Conservation (phyloP, 768 basidiomycete genomes). For the Tephrocybe sp. region DNA sequence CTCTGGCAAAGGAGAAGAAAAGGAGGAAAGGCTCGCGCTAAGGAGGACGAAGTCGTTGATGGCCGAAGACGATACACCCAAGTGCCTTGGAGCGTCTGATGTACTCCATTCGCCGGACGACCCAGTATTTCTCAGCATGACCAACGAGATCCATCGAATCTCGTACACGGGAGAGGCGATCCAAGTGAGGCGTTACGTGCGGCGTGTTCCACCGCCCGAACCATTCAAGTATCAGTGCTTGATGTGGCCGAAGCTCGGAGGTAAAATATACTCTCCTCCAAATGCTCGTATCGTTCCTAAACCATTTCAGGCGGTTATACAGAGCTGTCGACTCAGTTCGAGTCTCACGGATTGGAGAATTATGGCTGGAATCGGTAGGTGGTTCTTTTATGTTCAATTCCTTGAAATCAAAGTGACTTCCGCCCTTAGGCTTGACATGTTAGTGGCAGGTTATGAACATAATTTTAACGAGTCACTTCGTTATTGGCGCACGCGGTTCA, state of each 20-base stretch:
- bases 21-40: slow-evolving; percentile 33
- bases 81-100: slow-evolving; percentile 65
- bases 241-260: slow-evolving; percentile 91
- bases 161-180: slow-evolving; percentile 91
- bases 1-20: slow-evolving; percentile 23
- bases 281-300: no score
- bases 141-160: slow-evolving; percentile 92
- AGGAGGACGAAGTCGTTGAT: slow-evolving; percentile 59
- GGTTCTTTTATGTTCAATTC: neutral
- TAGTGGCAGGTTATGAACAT: slow-evolving; percentile 80
- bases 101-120: slow-evolving; percentile 59
- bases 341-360: slow-evolving; percentile 76
- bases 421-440: slow-evolving; percentile 72
- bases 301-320: slow-evolving; percentile 67
- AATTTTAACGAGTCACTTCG: slow-evolving; percentile 79
- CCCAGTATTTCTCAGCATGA: slow-evolving; percentile 90
- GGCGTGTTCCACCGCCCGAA: slow-evolving; percentile 63
- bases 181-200: slow-evolving; percentile 83
- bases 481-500: slow-evolving; percentile 93
- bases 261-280: no score
- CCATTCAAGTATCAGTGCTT: slow-evolving; percentile 83
- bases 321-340: slow-evolving; percentile 72
- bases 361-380: slow-evolving; percentile 85
- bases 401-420: slow-evolving; percentile 1
- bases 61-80: slow-evolving; percentile 54